Evolutionary conservation across 768 basidiomycete species (phyloP).

Genomic region (Suillus luteus): DNA sequence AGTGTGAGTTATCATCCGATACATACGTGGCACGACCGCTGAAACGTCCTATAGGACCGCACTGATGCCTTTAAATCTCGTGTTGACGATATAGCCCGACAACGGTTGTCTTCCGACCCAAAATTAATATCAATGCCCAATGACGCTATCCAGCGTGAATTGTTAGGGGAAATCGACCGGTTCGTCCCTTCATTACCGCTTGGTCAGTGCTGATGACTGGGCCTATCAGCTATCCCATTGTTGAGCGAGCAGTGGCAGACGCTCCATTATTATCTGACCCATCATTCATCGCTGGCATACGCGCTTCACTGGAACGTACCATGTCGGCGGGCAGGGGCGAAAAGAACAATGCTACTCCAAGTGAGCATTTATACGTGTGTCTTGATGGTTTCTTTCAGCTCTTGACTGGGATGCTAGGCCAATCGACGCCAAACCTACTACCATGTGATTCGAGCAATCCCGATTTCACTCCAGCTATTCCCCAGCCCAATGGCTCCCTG

Average conservation of each 20-base stretch:
- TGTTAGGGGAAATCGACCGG: slow-evolving; percentile 77
- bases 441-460: not conserved
- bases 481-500: not conserved
- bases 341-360: slow-evolving; percentile 7
- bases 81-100: slow-evolving; percentile 61
- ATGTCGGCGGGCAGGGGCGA: slow-evolving; percentile 41
- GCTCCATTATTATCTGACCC: slow-evolving; percentile 50
- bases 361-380: slow-evolving; percentile 14
- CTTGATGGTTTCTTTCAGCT: not conserved
- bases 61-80: slow-evolving; percentile 54
- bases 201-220: not conserved
- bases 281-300: slow-evolving; percentile 46
- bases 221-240: slow-evolving; percentile 56
- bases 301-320: slow-evolving; percentile 45
- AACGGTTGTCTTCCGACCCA: slow-evolving; percentile 54
- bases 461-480: not conserved
- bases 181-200: slow-evolving; percentile 27
- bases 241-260: slow-evolving; percentile 62
- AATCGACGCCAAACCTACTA: not conserved
- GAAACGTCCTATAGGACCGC: slow-evolving; percentile 43
- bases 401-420: slow-evolving; percentile 5
- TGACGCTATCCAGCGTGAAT: slow-evolving; percentile 57
- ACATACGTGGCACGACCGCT: slow-evolving; percentile 5
- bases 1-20: slow-evolving; percentile 47
- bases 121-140: slow-evolving; percentile 53